Evolutionary conservation across 352 stramenopile genomes (phyloP).

Genomic region (Phytopythium litorale): DNA sequence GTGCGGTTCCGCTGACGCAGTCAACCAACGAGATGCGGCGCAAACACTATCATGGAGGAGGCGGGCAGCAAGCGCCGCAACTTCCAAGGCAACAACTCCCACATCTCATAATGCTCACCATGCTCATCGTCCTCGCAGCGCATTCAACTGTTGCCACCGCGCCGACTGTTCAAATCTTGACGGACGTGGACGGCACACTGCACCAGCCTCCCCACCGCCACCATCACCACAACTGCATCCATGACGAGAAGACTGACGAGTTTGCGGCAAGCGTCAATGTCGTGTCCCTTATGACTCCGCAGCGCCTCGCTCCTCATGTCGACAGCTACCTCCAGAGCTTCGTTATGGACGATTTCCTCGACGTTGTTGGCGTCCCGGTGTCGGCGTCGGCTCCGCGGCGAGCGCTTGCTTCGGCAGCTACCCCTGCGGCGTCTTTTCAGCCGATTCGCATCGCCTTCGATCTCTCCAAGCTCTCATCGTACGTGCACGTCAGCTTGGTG

Average conservation of each 20-base stretch:
- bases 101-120: neutral
- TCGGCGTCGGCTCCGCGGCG: constrained; percentile 13
- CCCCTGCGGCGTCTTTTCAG: constrained; percentile 35
- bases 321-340: constrained; percentile 13
- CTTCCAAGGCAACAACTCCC: neutral
- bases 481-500: constrained; percentile 1
- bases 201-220: neutral
- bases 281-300: constrained; percentile 26
- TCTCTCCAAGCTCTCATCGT: constrained; percentile 64
- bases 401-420: constrained; percentile 19
- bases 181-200: neutral
- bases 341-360: constrained; percentile 37
- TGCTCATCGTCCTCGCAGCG: neutral
- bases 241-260: constrained; percentile 54
- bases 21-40: neutral
- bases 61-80: neutral
- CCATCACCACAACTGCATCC: constrained; percentile 60
- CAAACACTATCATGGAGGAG: neutral
- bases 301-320: constrained; percentile 21
- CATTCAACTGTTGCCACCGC: neutral
- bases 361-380: constrained; percentile 28
- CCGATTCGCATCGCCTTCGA: constrained; percentile 79
- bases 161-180: neutral
- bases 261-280: constrained; percentile 45
- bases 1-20: neutral